Conservation (phyloP, 345 rosid genomes). For the Moringa oleifera region DNA sequence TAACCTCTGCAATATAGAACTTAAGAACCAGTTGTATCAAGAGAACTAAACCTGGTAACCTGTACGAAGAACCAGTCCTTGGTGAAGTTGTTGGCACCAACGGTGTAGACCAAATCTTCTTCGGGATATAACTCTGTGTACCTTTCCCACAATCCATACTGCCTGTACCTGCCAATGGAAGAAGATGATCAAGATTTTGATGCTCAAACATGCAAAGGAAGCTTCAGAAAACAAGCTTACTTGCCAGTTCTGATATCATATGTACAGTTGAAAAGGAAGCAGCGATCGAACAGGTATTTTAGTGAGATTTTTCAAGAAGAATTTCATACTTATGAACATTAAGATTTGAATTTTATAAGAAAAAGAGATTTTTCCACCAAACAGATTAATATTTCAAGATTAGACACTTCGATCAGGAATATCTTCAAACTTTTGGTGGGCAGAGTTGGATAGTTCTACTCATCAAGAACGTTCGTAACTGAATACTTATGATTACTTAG, state of each 20-base stretch:
- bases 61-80: slow-evolving; percentile 89
- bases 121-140: slow-evolving; percentile 72
- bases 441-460: background rate
- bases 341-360: too few species aligned
- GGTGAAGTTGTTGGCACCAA: slow-evolving; percentile 47
- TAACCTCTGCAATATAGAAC: background rate
- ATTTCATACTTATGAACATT: too few species aligned
- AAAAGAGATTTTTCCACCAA: too few species aligned
- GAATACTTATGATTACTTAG: background rate
- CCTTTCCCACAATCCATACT: slow-evolving; percentile 94
- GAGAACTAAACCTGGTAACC: slow-evolving; percentile 54
- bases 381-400: too few species aligned
- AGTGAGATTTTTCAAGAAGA: too few species aligned
- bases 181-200: background rate
- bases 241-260: too few species aligned
- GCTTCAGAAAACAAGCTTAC: background rate
- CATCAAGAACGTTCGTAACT: background rate
- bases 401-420: too few species aligned
- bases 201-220: background rate
- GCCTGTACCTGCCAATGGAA: slow-evolving; percentile 51
- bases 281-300: too few species aligned
- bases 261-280: background rate
- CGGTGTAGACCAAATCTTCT: slow-evolving; percentile 58
- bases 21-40: slow-evolving; percentile 1
- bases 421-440: background rate